These are phyloP conservation scores for Canavalia gladiata DNA, from an alignment of 306 rosid genomes.

Conservation along the genomic window DNA sequence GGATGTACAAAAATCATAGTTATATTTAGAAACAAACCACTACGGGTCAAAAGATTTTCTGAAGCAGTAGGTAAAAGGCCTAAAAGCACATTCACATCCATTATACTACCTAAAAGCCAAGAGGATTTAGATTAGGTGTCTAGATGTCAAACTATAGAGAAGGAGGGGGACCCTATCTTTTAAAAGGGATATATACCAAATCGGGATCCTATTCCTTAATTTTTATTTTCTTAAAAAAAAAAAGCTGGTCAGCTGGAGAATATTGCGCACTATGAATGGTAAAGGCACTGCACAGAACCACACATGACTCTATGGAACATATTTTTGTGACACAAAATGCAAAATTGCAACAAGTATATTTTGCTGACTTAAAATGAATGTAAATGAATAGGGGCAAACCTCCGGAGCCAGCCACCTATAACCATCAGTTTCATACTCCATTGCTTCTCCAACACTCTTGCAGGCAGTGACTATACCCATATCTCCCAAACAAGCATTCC, in stretches of 20 bases:
- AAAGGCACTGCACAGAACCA: slow-evolving; percentile 27
- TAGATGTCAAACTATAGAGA: slow-evolving; percentile 28
- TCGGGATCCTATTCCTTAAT: slow-evolving; percentile 11
- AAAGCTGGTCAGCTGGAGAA: slow-evolving; percentile 36
- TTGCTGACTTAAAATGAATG: slow-evolving; percentile 40
- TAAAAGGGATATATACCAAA: slow-evolving; percentile 30
- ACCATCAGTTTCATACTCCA: slow-evolving; percentile 97
- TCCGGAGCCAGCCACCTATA: slow-evolving; percentile 97
- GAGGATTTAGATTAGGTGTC: slow-evolving; percentile 26
- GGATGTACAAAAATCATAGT: too few relatives aligned
- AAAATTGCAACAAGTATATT: slow-evolving; percentile 40
- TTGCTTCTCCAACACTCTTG: slow-evolving; percentile 81
- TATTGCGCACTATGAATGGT: slow-evolving; percentile 30
- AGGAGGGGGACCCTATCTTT: slow-evolving; percentile 33
- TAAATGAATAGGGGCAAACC: slow-evolving; percentile 66
- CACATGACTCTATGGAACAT: slow-evolving; percentile 34
- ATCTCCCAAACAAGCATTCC: slow-evolving; percentile 93
- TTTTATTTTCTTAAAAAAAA: slow-evolving; percentile 19
- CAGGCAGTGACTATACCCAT: slow-evolving; percentile 91
- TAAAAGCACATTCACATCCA: not conserved
- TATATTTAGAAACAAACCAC: slow-evolving; percentile 15
- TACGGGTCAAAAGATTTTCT: slow-evolving; percentile 19
- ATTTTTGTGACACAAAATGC: slow-evolving; percentile 12
- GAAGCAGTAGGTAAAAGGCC: slow-evolving; percentile 31
- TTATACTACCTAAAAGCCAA: slow-evolving; percentile 39